These are phyloP conservation scores for Alloteropsis angusta DNA, from an alignment of 202 grass and related monocot genomes.

Conservation along the genomic window DNA sequence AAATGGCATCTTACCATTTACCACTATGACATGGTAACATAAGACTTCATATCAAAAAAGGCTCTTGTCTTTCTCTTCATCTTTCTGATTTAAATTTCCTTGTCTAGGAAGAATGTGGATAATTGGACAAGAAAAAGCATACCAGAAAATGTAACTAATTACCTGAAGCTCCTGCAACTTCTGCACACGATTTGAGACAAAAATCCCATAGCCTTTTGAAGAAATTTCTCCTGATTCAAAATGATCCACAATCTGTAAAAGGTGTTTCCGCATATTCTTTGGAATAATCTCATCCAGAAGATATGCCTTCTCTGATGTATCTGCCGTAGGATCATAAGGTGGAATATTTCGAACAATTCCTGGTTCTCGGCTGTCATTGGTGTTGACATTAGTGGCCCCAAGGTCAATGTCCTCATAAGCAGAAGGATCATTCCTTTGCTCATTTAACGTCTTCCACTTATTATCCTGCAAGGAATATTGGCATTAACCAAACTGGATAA, in stretches of 20 bases:
- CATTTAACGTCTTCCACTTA: conserved; percentile 40
- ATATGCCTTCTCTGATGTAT: conserved; percentile 66
- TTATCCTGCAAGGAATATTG: conserved; percentile 44
- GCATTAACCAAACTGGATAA: conserved; percentile 17
- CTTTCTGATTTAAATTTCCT: neutral
- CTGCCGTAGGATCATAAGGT: conserved; percentile 62
- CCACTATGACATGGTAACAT: neutral
- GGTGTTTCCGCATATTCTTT: conserved; percentile 43
- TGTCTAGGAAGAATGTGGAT: neutral
- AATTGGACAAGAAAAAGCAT: neutral
- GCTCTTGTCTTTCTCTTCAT: neutral
- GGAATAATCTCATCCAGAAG: conserved; percentile 76
- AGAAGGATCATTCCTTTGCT: conserved; percentile 54
- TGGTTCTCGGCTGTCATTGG: conserved; percentile 22
- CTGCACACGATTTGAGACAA: conserved; percentile 75
- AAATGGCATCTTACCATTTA: neutral
- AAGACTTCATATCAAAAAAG: neutral
- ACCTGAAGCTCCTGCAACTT: conserved; percentile 60
- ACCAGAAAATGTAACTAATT: neutral
- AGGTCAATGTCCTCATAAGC: conserved; percentile 33
- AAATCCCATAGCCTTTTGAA: conserved; percentile 57
- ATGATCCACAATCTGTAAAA: conserved; percentile 57
- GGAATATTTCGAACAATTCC: conserved; percentile 61
- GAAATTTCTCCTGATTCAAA: conserved; percentile 37
- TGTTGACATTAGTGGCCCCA: conserved; percentile 1